These are phyloP conservation scores for Solanum sejunctum DNA, from an alignment of 257 asterid species.

Conservation along the genomic window DNA sequence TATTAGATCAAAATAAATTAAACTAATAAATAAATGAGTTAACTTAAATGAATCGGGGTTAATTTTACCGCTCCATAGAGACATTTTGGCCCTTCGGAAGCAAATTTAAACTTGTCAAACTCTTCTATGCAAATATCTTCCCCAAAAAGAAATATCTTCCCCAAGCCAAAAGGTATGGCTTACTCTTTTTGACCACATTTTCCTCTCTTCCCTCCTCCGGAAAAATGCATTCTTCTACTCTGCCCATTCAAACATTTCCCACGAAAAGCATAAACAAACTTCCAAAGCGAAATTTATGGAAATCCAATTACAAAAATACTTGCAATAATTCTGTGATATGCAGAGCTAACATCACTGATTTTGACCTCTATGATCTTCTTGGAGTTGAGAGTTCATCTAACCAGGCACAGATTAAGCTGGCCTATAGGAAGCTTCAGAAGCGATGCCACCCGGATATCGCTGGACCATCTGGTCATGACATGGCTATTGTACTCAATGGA, in stretches of 20 bases:
- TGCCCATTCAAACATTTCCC: constrained; percentile 15
- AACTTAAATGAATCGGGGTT: too few relatives aligned
- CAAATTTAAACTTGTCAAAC: background rate
- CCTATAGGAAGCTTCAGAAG: constrained; percentile 74
- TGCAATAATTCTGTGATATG: constrained; percentile 7
- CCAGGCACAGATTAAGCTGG: constrained; percentile 49
- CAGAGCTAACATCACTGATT: constrained; percentile 39
- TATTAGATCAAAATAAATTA: accelerated
- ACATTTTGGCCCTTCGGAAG: background rate
- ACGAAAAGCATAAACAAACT: constrained; percentile 15
- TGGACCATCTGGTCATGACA: constrained; percentile 78
- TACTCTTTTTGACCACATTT: background rate
- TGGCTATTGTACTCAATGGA: constrained; percentile 89
- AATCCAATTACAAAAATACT: background rate
- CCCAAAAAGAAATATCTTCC: background rate
- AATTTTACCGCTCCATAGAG: background rate
- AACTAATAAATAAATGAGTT: too few relatives aligned
- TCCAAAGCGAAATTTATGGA: constrained; percentile 2
- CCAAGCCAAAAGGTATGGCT: background rate
- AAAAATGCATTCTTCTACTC: constrained; percentile 36
- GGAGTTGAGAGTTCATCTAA: constrained; percentile 62
- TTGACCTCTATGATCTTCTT: constrained; percentile 77
- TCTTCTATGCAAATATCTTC: background rate
- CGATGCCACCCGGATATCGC: constrained; percentile 93
- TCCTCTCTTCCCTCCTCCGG: background rate